phyloP scores from a whole-genome alignment of 2,329 filamentous ascomycete species.

The Fusarium udum region DNA sequence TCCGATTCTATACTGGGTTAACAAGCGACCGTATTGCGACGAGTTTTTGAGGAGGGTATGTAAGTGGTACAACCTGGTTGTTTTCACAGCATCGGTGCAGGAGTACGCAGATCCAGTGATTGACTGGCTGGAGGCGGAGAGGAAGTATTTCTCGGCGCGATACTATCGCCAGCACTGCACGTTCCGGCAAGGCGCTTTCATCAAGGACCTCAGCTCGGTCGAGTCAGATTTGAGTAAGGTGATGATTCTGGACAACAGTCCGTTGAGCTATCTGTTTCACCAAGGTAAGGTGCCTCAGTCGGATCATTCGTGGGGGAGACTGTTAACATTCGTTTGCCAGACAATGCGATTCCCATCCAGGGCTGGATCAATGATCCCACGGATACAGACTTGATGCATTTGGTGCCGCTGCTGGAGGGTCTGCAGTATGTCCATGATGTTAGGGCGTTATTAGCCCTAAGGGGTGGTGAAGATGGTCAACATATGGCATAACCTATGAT shows the following conservation, averaged over 20 bases:
- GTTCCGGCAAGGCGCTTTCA: slow-evolving; percentile 92
- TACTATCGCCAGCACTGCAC: slow-evolving; percentile 99
- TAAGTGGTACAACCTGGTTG: slow-evolving; percentile 97
- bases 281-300: slow-evolving; percentile 71
- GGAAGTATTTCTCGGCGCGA: slow-evolving; percentile 92
- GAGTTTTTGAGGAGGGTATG: slow-evolving; percentile 91
- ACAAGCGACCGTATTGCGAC: slow-evolving; percentile 96
- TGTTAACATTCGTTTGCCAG: slow-evolving; percentile 57
- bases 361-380: slow-evolving; percentile 99
- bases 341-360: slow-evolving; percentile 98
- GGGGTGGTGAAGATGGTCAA: slow-evolving; percentile 83
- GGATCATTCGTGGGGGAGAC: neutral
- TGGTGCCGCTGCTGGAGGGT: slow-evolving; percentile 91
- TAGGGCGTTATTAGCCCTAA: slow-evolving; percentile 84
- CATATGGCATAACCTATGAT: slow-evolving; percentile 55
- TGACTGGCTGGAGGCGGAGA: slow-evolving; percentile 96
- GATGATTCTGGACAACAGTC: slow-evolving; percentile 98
- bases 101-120: slow-evolving; percentile 99
- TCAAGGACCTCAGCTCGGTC: slow-evolving; percentile 95
- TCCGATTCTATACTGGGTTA: slow-evolving; percentile 97
- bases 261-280: slow-evolving; percentile 97
- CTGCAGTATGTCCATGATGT: slow-evolving; percentile 98
- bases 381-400: slow-evolving; percentile 91
- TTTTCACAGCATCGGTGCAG: slow-evolving; percentile 97
- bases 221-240: slow-evolving; percentile 98